These are phyloP conservation scores for Fusarium dimerum DNA, from an alignment of 2,329 filamentous ascomycete genomes.

Conservation along the genomic window DNA sequence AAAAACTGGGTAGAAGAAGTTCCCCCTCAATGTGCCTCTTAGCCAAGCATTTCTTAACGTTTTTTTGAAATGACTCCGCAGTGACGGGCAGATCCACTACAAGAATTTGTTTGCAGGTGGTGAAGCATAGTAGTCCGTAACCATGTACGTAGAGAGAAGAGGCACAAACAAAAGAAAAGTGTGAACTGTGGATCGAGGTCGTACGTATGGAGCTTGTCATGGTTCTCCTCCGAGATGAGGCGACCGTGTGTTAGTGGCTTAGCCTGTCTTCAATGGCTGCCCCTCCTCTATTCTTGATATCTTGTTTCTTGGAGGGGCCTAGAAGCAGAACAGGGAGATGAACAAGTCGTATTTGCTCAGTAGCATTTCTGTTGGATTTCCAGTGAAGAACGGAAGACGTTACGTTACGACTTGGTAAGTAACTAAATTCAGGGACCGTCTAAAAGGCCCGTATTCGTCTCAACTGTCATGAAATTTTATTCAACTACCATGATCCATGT, in stretches of 20 bases:
- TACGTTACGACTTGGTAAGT: too few species aligned
- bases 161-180: too few species aligned
- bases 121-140: too few species aligned
- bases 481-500: constrained; percentile 19
- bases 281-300: constrained; percentile 2
- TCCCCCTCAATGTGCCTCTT: constrained; percentile 17
- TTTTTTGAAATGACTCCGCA: constrained; percentile 18
- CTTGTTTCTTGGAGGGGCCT: constrained; percentile 5
- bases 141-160: too few species aligned
- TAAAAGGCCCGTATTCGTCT: background rate
- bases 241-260: constrained; percentile 20
- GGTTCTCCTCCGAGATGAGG: constrained; percentile 14
- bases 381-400: too few species aligned
- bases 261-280: background rate
- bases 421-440: background rate
- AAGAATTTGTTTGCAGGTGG: too few species aligned
- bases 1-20: constrained; percentile 4
- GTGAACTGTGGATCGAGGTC: background rate
- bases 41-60: constrained; percentile 18
- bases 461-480: constrained; percentile 14
- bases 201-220: constrained; percentile 11
- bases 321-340: background rate
- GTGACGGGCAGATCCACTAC: constrained; percentile 21
- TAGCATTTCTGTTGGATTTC: too few species aligned
- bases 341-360: background rate